These are phyloP conservation scores for Citrus trifoliata DNA, from an alignment of 345 rosid species.

Conservation along the genomic window DNA sequence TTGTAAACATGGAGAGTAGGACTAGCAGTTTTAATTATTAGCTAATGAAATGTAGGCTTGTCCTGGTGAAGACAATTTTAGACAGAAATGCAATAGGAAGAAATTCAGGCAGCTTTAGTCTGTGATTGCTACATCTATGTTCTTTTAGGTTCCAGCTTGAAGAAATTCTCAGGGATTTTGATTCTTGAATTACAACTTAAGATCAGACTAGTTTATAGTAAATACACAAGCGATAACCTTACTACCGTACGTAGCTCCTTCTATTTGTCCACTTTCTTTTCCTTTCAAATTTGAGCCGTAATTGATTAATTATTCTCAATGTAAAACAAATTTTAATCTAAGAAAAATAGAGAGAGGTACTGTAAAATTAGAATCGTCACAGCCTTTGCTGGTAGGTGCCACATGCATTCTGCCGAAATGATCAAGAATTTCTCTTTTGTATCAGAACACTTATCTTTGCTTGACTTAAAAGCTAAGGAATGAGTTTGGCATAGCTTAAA, in stretches of 20 bases:
- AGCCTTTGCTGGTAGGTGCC: neutral
- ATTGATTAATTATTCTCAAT: neutral
- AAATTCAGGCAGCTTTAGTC: neutral
- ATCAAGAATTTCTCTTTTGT: neutral
- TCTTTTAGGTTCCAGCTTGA: neutral
- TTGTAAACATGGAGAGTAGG: neutral
- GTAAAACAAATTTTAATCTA: too few species aligned
- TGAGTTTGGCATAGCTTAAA: neutral
- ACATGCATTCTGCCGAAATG: neutral
- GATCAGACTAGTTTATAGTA: too few species aligned
- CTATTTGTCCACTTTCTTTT: neutral
- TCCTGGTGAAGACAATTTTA: neutral
- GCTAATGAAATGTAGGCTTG: neutral
- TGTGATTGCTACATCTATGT: neutral
- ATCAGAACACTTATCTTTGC: neutral
- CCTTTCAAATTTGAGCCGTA: neutral
- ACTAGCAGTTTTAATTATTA: neutral
- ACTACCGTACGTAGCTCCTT: too few species aligned
- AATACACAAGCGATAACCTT: neutral
- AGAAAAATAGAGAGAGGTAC: neutral
- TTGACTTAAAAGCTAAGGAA: neutral
- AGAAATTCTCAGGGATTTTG: neutral
- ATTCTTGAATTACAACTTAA: too few species aligned
- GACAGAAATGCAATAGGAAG: neutral
- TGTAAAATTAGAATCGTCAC: neutral